Evolutionary conservation across 108 stramenopile species (phyloP).

Genomic region (Cyclotella sp.): DNA sequence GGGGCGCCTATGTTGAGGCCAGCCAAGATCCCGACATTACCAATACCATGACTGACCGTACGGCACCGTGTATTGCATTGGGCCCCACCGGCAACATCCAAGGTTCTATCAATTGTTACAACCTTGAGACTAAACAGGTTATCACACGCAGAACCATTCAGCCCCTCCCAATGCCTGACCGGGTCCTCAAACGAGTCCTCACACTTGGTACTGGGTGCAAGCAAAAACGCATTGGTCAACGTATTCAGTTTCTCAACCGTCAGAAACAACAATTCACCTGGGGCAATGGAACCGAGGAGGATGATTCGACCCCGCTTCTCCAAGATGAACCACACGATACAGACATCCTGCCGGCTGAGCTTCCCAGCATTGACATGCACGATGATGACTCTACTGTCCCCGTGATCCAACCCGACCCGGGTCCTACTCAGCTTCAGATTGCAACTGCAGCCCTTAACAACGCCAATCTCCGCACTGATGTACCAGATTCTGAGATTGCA

Average conservation of each 20-base stretch:
- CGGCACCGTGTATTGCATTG: conserved; percentile 12
- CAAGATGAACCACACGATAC: no score
- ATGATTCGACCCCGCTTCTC: no score
- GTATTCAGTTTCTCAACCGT: background rate
- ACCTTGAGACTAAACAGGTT: conserved; percentile 20
- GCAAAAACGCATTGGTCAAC: background rate
- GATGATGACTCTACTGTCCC: no score
- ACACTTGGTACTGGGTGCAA: conserved; percentile 5
- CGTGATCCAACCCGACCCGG: no score
- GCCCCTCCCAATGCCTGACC: conserved; percentile 25
- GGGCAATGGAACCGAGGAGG: background rate
- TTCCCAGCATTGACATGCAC: no score
- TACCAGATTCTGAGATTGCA: no score
- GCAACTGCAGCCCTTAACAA: no score
- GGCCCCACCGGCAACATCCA: conserved; percentile 28
- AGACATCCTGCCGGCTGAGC: no score
- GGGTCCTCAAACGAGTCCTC: conserved; percentile 31
- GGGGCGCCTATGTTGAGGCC: conserved; percentile 41
- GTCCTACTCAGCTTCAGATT: no score
- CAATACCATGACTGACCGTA: conserved; percentile 22
- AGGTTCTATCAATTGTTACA: conserved; percentile 28
- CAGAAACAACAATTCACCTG: no score
- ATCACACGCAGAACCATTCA: conserved; percentile 21
- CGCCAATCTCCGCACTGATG: no score
- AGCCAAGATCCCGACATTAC: conserved; percentile 19